Conservation (phyloP, 2,329 filamentous ascomycete species). For the Apiospora rasikravindrae region DNA sequence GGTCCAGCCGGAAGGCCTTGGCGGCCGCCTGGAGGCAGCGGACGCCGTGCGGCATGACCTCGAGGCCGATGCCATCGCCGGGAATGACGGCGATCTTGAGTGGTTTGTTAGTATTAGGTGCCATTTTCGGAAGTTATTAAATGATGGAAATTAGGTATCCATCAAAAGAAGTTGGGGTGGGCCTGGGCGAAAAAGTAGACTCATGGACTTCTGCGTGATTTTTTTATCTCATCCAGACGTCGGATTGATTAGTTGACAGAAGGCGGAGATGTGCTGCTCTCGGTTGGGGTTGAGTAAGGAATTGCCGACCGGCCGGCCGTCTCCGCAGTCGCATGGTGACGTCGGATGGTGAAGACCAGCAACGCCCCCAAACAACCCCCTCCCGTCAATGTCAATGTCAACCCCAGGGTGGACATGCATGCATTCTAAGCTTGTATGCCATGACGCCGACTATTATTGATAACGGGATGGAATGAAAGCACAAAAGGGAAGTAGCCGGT, state of each 20-base stretch:
- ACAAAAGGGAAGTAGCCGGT: no score
- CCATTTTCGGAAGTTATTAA: neutral
- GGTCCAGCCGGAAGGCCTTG: slow-evolving; percentile 53
- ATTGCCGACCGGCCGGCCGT: neutral
- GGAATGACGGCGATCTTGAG: slow-evolving; percentile 66
- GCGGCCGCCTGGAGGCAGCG: slow-evolving; percentile 60
- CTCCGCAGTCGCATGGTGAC: slow-evolving; percentile 11
- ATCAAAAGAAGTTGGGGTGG: neutral
- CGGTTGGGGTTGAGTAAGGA: neutral
- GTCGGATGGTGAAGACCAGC: neutral
- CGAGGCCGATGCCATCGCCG: slow-evolving; percentile 72
- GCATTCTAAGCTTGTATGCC: no score
- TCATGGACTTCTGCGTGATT: neutral
- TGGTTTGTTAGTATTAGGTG: slow-evolving; percentile 20
- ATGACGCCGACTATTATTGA: no score
- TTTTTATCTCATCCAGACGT: neutral
- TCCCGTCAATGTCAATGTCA: no score
- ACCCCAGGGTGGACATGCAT: neutral
- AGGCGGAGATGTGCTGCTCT: neutral
- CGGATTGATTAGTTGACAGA: neutral
- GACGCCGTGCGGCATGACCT: slow-evolving; percentile 69
- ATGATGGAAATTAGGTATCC: neutral
- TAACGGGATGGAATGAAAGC: no score
- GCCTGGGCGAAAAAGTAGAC: no score
- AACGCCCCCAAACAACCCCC: neutral